phyloP scores from a whole-genome alignment of 768 basidiomycete genomes.

The Leucocoprinus sp. region DNA sequence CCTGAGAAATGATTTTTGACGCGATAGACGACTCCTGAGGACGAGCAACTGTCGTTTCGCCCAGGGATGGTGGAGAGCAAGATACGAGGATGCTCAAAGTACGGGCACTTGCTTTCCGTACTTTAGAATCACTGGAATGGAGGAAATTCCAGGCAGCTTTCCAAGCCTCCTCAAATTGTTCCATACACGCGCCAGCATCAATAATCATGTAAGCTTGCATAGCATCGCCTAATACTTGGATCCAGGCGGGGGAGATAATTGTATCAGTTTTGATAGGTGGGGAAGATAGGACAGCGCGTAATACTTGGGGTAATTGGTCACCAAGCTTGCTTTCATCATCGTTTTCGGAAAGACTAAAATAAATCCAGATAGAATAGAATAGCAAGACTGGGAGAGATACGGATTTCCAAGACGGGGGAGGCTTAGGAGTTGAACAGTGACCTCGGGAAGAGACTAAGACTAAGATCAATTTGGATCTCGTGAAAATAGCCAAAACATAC shows the following conservation, averaged over 20 bases:
- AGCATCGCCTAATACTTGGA: constrained; percentile 63
- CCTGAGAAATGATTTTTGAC: constrained; percentile 52
- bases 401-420: constrained; percentile 84
- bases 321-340: constrained; percentile 41
- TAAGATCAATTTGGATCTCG: not conserved
- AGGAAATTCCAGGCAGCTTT: constrained; percentile 69
- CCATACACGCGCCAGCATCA: constrained; percentile 41
- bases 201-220: constrained; percentile 55
- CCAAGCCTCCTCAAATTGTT: constrained; percentile 61
- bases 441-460: constrained; percentile 56
- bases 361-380: constrained; percentile 81
- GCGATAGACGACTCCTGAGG: constrained; percentile 45
- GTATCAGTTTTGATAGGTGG: constrained; percentile 64
- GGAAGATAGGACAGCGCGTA: constrained; percentile 61
- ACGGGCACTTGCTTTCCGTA: constrained; percentile 55
- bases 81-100: constrained; percentile 56
- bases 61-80: constrained; percentile 63
- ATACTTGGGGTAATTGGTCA: constrained; percentile 50
- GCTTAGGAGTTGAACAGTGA: constrained; percentile 65
- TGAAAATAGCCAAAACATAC: constrained; percentile 38
- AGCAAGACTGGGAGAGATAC: constrained; percentile 83
- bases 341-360: constrained; percentile 45
- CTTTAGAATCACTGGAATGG: constrained; percentile 54
- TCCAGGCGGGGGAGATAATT: constrained; percentile 69
- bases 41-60: constrained; percentile 43